Evolutionary conservation across 164 flowering plant species (phyloP).

Genomic region (Umbellularia californica): DNA sequence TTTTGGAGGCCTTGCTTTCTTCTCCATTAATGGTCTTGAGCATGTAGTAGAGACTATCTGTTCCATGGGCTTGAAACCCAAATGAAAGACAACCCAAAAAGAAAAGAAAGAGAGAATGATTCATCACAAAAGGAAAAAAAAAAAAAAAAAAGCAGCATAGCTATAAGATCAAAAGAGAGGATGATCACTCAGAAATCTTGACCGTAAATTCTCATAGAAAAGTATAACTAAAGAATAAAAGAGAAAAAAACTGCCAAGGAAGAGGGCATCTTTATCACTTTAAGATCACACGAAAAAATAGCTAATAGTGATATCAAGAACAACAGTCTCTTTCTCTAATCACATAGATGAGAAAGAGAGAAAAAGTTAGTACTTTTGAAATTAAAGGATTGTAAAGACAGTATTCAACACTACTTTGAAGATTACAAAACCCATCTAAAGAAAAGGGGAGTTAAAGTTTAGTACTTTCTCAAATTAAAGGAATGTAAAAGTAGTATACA

Average conservation of each 20-base stretch:
- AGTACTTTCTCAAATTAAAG: background rate
- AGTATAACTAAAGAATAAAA: background rate
- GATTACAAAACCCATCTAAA: slow-evolving; percentile 10
- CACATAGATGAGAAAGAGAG: slow-evolving; percentile 14
- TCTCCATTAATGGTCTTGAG: slow-evolving; percentile 45
- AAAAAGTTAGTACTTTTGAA: slow-evolving; percentile 8
- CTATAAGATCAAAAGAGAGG: background rate
- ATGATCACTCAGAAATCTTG: background rate
- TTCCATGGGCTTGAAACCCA: slow-evolving; percentile 55
- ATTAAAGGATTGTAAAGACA: background rate
- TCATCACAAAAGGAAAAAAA: slow-evolving; percentile 6
- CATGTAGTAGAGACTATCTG: slow-evolving; percentile 55
- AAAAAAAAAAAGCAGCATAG: background rate
- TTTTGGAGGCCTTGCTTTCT: slow-evolving; percentile 66
- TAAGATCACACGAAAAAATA: slow-evolving; percentile 1
- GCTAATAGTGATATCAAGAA: background rate
- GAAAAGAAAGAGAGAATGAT: background rate
- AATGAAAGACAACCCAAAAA: slow-evolving; percentile 20
- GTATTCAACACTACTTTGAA: background rate
- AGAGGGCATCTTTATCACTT: background rate
- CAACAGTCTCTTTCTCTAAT: slow-evolving; percentile 2
- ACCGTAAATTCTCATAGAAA: too few relatives aligned
- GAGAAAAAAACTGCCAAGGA: background rate
- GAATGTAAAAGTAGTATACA: background rate
- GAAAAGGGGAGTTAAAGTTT: background rate